These are phyloP conservation scores for Mucor piriformis DNA, from an alignment of 371 early-diverging fungal species.

Conservation along the genomic window DNA sequence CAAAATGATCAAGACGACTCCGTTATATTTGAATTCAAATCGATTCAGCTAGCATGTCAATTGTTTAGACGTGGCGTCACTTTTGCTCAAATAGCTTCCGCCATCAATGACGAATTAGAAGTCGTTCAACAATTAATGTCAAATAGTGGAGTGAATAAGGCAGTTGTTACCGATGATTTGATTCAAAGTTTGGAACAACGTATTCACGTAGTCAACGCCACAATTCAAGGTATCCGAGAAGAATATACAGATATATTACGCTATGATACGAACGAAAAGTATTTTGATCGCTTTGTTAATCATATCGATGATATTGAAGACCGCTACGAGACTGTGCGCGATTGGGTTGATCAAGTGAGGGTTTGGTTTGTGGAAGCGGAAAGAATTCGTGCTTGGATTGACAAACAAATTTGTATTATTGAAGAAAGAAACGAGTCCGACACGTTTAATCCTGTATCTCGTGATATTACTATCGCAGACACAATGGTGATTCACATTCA, in stretches of 20 bases:
- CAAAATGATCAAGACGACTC: not conserved
- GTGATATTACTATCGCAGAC: slow-evolving; percentile 30
- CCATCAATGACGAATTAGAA: slow-evolving; percentile 45
- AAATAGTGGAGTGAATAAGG: slow-evolving; percentile 28
- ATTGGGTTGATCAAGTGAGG: slow-evolving; percentile 57
- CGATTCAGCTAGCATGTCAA: not conserved
- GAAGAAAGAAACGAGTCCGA: slow-evolving; percentile 31
- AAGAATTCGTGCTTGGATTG: slow-evolving; percentile 50
- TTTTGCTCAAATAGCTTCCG: slow-evolving; percentile 41
- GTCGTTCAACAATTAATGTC: slow-evolving; percentile 42
- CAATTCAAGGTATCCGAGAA: slow-evolving; percentile 16
- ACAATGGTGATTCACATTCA: slow-evolving; percentile 1
- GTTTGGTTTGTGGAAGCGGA: slow-evolving; percentile 61
- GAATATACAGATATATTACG: slow-evolving; percentile 10
- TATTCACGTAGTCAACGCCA: slow-evolving; percentile 31
- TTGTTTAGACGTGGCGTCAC: slow-evolving; percentile 28
- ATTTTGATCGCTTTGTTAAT: slow-evolving; percentile 10
- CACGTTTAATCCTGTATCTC: slow-evolving; percentile 37
- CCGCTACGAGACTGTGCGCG: slow-evolving; percentile 36
- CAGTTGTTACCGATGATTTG: slow-evolving; percentile 31
- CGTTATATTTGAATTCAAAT: not conserved
- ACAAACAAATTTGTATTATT: slow-evolving; percentile 38
- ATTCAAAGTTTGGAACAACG: slow-evolving; percentile 41
- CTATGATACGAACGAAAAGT: slow-evolving; percentile 1
- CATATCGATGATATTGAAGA: slow-evolving; percentile 12